Percentiles rank a stretch among this genome's conserved stretches.
Conservation (phyloP, 345 rosid species). For the Diplotaxis tenuifolia region DNA sequence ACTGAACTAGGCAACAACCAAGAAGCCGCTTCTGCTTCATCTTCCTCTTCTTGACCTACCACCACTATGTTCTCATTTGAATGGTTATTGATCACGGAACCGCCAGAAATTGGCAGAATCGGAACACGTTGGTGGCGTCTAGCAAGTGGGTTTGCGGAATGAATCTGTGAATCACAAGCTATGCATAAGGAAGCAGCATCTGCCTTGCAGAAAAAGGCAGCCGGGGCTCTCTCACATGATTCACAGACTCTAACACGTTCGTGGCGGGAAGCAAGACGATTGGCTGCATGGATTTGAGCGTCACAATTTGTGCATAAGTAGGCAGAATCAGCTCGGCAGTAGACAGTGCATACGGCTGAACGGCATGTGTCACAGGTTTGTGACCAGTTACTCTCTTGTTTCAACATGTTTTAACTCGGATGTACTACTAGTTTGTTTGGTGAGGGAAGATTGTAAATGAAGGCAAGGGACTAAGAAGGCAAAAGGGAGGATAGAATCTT, state of each 20-base stretch:
- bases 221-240: conserved; percentile 83
- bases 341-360: conserved; percentile 75
- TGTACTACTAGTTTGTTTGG: neutral
- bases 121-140: conserved; percentile 92
- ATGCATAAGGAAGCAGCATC: conserved; percentile 88
- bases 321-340: conserved; percentile 83
- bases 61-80: conserved; percentile 39
- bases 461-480: conserved; percentile 17
- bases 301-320: conserved; percentile 43
- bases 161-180: conserved; percentile 77
- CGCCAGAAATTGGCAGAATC: conserved; percentile 43
- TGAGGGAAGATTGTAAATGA: conserved; percentile 8
- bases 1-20: conserved; percentile 57
- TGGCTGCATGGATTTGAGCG: conserved; percentile 72
- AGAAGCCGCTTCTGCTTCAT: conserved; percentile 82
- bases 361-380: conserved; percentile 73
- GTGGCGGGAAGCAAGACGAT: conserved; percentile 79
- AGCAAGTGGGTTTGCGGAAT: conserved; percentile 88
- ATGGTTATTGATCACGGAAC: conserved; percentile 28
- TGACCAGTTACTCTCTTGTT: conserved; percentile 53
- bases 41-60: conserved; percentile 42
- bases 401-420: conserved; percentile 23
- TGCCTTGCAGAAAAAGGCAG: conserved; percentile 83
- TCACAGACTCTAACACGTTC: conserved; percentile 88
- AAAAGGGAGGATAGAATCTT: conserved; percentile 18